Conservation (phyloP, 441 rosid species). For the Gossypium armourianum region DNA sequence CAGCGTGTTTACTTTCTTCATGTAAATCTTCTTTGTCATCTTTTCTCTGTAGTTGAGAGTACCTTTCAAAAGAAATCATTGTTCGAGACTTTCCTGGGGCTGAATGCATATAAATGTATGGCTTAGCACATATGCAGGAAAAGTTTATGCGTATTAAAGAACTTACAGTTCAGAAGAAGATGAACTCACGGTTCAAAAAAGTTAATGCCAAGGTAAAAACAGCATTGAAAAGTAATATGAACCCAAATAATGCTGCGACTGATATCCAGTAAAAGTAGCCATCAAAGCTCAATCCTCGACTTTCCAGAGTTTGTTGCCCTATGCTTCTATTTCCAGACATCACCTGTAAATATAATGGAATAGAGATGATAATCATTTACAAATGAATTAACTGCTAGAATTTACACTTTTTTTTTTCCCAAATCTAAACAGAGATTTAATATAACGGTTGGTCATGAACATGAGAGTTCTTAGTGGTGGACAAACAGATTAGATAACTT, state of each 20-base stretch:
- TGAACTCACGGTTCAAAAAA: conserved; percentile 33
- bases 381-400: not conserved
- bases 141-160: not conserved
- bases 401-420: too few relatives aligned
- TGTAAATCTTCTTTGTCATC: not conserved
- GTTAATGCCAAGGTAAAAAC: conserved; percentile 31
- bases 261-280: conserved; percentile 29
- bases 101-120: conserved; percentile 11
- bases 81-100: conserved; percentile 45
- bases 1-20: not conserved
- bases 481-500: too few relatives aligned
- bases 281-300: conserved; percentile 33
- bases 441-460: too few relatives aligned
- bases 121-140: not conserved
- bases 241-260: conserved; percentile 31
- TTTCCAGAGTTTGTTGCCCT: conserved; percentile 29
- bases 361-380: not conserved
- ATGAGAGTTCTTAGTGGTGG: too few relatives aligned
- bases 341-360: conserved; percentile 15
- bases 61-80: conserved; percentile 37
- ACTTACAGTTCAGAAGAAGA: not conserved
- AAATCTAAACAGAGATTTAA: too few relatives aligned
- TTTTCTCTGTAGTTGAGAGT: conserved; percentile 29
- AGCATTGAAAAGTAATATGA: conserved; percentile 27
- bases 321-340: conserved; percentile 22